Conservation (phyloP, 306 rosid species). For the Macrotyloma uniflorum region DNA sequence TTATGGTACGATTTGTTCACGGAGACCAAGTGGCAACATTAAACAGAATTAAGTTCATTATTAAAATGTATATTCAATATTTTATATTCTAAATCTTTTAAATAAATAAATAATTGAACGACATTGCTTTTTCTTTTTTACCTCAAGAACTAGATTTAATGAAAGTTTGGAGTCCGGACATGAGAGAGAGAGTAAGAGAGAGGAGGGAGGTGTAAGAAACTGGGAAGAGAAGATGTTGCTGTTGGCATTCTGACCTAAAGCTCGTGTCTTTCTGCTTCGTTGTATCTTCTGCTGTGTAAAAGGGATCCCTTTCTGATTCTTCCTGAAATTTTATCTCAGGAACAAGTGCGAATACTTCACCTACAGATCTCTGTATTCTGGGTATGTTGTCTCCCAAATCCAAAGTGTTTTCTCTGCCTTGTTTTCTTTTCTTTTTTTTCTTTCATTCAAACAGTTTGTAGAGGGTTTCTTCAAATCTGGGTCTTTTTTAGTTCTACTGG, state of each 20-base stretch:
- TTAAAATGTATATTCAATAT: background rate
- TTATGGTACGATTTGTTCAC: slow-evolving; percentile 20
- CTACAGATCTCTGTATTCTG: slow-evolving; percentile 52
- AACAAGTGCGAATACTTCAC: slow-evolving; percentile 32
- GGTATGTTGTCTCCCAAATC: slow-evolving; percentile 32
- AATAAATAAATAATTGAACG: slow-evolving; percentile 22
- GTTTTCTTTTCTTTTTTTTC: background rate
- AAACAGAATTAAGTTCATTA: background rate
- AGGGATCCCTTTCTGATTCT: slow-evolving; percentile 30
- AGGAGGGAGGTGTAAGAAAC: slow-evolving; percentile 4
- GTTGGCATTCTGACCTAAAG: slow-evolving; percentile 58
- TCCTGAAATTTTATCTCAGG: slow-evolving; percentile 29
- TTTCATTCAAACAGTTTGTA: background rate
- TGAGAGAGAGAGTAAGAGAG: slow-evolving; percentile 32
- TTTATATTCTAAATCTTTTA: background rate
- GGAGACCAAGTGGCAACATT: slow-evolving; percentile 35
- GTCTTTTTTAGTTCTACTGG: background rate
- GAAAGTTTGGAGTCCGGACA: slow-evolving; percentile 63
- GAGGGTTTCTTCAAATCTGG: slow-evolving; percentile 36
- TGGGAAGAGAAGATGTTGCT: slow-evolving; percentile 27
- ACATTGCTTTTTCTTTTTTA: slow-evolving; percentile 32
- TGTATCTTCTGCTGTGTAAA: slow-evolving; percentile 20
- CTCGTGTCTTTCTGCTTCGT: slow-evolving; percentile 36
- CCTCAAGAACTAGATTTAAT: slow-evolving; percentile 58
- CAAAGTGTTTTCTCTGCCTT: background rate